Evolutionary conservation across 2,329 filamentous ascomycete genomes (phyloP), one percentile per base, ranked within the genome.

Genomic region (Gaeumannomyces sp.): DNA sequence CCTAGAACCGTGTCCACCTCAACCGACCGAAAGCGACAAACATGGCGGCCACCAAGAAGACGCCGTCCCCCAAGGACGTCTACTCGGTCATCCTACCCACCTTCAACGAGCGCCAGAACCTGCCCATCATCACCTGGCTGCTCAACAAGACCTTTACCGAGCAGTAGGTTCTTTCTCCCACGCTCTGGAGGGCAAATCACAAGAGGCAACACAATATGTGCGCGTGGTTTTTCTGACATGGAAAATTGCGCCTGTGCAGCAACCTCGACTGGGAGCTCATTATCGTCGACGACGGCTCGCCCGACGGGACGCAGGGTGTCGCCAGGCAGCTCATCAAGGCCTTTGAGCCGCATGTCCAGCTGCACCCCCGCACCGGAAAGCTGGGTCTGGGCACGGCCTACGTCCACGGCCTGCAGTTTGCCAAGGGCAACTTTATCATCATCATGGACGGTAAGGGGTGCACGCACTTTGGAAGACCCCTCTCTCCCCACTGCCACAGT

Each of bases 41-140:
- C 19, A 86, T 86, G 83, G 81, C 82, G 65, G 75, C 79, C 64
- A 71, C 72, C 63, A 81, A 80, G 71, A 73, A 75, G 62, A 59
- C 62, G 2, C 6, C 25, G 56, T 60, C 62, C 16, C 67, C 73
- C 63, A 77, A 77, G 72, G 83, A 95, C 84, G 96, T 94, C 80
- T 99, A 97, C 85, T 97, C 94, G 70, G 89, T 99, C 75, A 94
- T 99, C 75, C 87, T 99, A 69, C 95, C 95, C 65, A 99, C 95
- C 68, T 99, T 97, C 87, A 98, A 99, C 78, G 95, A 99, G 85
- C 92, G 95, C 75, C 89, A 88, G 78, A 99, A 99, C 81, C 87
- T 99, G 70, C 95, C 95, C 73, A 95, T 99, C 76, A 92, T 98
- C 75, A 87, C 90, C 73, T 98, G 93, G 92, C 82, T 99, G 77